Evolutionary conservation across 306 rosid species (phyloP), one percentile per base, ranked within the genome.

Genomic region (Potentilla sterilis): DNA sequence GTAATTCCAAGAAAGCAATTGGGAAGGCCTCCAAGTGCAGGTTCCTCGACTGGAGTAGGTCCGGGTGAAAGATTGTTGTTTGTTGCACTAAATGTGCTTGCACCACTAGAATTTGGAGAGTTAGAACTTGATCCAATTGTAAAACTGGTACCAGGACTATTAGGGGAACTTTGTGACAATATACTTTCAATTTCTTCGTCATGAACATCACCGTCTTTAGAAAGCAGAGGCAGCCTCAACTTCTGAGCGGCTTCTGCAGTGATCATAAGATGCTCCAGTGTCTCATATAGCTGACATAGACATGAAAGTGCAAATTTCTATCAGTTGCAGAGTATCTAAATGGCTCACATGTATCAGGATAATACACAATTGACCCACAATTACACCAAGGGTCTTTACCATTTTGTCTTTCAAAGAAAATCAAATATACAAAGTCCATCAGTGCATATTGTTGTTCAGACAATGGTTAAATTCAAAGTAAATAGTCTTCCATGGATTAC

Each of bases 161-260:
- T 96, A 51, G 85, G 83, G 68, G 97, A 96, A 73, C 88, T 87
- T 75, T 86, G 90, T 34, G 96, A 89, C 73, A 82, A 67, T 74
- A 83, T 80, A 74, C 93, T 92, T 81, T 95, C 96, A 76, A 95
- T 95, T 63, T 92, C 97, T 42, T 95, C 97, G 81, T 87, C 91
- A 2, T 84, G 90, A 76, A 92, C 79, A 84, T 92, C 97, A 67
- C 96, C 99, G 73, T 92, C 97, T 85, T 92, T 95, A 67, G 99
- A 86, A 64, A 92, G 85, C 66, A 90, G 90, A 81, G 97, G 99
- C 66, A 95, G 86, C 79, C 97, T 92, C 85, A 89, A 86, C 83
- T 90, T 85, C 75, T 95, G 99, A 81, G 93, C 91, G 28, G 99
- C 97, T 87, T 95, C 97, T 42, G 97, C 97, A 43, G 88, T 82